Evolutionary conservation across 768 basidiomycete species (phyloP), one percentile per base, ranked within the genome.

Genomic region (Leucogyrophana mollusca): DNA sequence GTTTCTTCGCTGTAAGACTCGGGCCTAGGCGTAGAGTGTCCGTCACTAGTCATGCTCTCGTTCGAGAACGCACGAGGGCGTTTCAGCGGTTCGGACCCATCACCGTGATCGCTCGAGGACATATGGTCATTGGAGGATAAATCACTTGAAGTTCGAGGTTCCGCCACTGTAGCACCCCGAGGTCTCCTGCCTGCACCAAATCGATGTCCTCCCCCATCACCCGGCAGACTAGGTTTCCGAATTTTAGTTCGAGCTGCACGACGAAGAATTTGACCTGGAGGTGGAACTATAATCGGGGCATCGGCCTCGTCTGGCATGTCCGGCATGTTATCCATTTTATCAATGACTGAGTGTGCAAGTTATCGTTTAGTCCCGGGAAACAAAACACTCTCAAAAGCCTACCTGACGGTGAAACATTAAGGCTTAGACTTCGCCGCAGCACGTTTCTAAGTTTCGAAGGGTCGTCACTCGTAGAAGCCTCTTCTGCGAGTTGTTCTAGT

Each of bases 161-260:
- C 80, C 30, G 51, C 45, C 20, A 51, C 53, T 22, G 61, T 56
- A 3, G 63, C 44, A 14, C 68, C 58, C 25, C 66, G 53, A 40
- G 59, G 57, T 38, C 64, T 54, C 24, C 53, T 61, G 24, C 49
- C 66, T 30, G 79, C 66, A 27, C 77, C 76, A 67, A 94, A 94
- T 9, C 92, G 85, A 74, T 90, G 90, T 2, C 89, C 89, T 25
- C 79, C 83, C 9, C 87, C 88, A 65, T 89, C 90, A 18, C 83
- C 88, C 11, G 79, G 75, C 5, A 86, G 64, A 4, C 81, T 79
- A 11, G 84, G 74, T 70, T 98, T 99, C 27, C 95, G 86, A 56
- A 98, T 96, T 72, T 93, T 94, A 1, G 96, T 99, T 11, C 95
- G 83, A 4, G 93, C 93, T 9, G 93, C 82, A 30, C 96, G 87